Conservation (phyloP, 257 asterid species). For the Avicennia marina region DNA sequence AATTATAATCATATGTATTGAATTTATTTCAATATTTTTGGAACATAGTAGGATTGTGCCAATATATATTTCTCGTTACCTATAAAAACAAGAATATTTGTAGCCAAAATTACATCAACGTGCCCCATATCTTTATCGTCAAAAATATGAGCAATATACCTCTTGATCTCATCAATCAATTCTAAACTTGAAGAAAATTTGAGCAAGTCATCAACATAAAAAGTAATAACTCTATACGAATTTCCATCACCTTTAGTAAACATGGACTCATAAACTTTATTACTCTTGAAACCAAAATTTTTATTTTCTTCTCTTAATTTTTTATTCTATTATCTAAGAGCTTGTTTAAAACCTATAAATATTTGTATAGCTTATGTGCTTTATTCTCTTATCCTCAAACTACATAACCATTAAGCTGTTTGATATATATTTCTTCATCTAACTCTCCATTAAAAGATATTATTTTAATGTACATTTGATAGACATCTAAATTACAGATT, state of each 20-base stretch:
- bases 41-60: not conserved
- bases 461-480: not conserved
- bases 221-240: not conserved
- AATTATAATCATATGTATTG: not conserved
- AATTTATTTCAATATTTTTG: not conserved
- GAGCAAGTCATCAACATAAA: not conserved
- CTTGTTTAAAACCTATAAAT: slow-evolving; percentile 1
- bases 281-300: not conserved
- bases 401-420: not conserved
- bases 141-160: not conserved
- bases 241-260: slow-evolving; percentile 1
- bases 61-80: not conserved
- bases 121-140: not conserved
- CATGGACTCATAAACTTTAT: not conserved
- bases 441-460: not conserved
- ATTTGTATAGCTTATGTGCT: not conserved
- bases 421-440: not conserved
- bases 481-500: not conserved
- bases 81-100: no score
- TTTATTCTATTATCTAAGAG: not conserved
- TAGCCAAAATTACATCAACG: not conserved
- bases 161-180: not conserved
- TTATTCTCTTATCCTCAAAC: not conserved
- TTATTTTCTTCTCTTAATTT: not conserved
- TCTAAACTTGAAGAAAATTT: not conserved